A percentile compares a stretch with the other conserved stretches of the same genome.
phyloP scores from a whole-genome alignment of 1,284 basidiomycete species.

The Volvariella surrecta region DNA sequence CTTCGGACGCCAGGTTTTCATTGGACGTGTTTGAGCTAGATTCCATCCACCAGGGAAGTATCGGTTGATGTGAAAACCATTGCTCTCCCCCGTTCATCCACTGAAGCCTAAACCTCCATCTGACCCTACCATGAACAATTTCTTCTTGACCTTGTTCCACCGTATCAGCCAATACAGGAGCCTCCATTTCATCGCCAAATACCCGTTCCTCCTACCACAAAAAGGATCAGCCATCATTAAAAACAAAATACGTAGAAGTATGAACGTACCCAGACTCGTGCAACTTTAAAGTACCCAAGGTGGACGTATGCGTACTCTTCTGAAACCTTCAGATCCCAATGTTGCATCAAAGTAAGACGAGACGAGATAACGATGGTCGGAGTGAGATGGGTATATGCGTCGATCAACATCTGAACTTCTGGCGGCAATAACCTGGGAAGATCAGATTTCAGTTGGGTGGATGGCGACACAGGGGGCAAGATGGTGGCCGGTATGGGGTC shows the following conservation, averaged over 20 bases:
- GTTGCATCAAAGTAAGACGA: constrained; percentile 11
- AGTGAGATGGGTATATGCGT: constrained; percentile 22
- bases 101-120: constrained; percentile 27
- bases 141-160: too few species aligned
- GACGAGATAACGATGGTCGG: constrained; percentile 27
- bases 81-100: constrained; percentile 34
- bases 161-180: too few species aligned
- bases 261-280: constrained; percentile 15
- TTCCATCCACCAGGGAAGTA: constrained; percentile 29
- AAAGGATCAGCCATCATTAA: not conserved
- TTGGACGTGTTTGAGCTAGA: not conserved
- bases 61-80: constrained; percentile 8
- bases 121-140: constrained; percentile 16
- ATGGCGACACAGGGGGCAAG: not conserved
- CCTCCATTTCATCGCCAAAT: not conserved
- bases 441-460: not conserved
- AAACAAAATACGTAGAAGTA: constrained; percentile 1
- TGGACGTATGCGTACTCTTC: not conserved
- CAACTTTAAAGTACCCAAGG: constrained; percentile 14
- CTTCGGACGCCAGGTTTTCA: too few species aligned
- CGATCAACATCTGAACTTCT: constrained; percentile 24
- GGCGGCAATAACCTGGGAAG: constrained; percentile 21
- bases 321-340: not conserved
- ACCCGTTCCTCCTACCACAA: constrained; percentile 16
- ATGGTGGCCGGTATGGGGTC: not conserved